A percentile compares a stretch with the other conserved stretches of the same genome.
phyloP scores from a whole-genome alignment of 1,139 yeast species.

The Blastobotrys niveus region DNA sequence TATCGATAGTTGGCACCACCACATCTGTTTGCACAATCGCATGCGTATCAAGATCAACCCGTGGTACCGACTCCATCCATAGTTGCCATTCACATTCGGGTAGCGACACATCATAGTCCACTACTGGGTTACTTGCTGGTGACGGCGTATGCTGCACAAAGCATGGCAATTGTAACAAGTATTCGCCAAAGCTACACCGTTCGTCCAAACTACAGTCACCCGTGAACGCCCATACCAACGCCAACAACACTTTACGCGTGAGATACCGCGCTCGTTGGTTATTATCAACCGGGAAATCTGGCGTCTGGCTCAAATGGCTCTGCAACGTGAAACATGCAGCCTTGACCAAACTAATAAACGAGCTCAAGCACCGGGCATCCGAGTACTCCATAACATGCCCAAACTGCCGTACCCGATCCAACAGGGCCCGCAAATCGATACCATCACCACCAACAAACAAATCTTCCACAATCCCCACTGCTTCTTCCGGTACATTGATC shows the following conservation, averaged over 20 bases:
- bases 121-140: slow-evolving; percentile 17
- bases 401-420: slow-evolving; percentile 27
- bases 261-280: slow-evolving; percentile 32
- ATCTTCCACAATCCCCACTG: neutral
- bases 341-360: slow-evolving; percentile 35
- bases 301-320: slow-evolving; percentile 22
- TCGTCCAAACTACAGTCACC: slow-evolving; percentile 50
- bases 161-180: slow-evolving; percentile 29
- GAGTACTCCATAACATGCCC: slow-evolving; percentile 54
- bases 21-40: slow-evolving; percentile 57
- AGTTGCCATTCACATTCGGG: slow-evolving; percentile 49
- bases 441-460: slow-evolving; percentile 10
- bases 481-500: slow-evolving; percentile 15
- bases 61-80: slow-evolving; percentile 44
- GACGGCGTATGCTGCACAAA: slow-evolving; percentile 23
- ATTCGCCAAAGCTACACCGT: slow-evolving; percentile 39
- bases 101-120: slow-evolving; percentile 46
- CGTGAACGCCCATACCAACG: slow-evolving; percentile 62
- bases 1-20: slow-evolving; percentile 76
- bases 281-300: slow-evolving; percentile 27
- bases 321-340: slow-evolving; percentile 24
- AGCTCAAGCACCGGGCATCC: slow-evolving; percentile 38
- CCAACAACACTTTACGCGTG: slow-evolving; percentile 39
- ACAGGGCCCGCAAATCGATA: slow-evolving; percentile 18
- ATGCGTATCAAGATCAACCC: slow-evolving; percentile 53